Percentiles rank a stretch among this genome's conserved stretches.
Evolutionary conservation across 257 asterid genomes (phyloP).

Genomic region (Haberlea rhodopensis): DNA sequence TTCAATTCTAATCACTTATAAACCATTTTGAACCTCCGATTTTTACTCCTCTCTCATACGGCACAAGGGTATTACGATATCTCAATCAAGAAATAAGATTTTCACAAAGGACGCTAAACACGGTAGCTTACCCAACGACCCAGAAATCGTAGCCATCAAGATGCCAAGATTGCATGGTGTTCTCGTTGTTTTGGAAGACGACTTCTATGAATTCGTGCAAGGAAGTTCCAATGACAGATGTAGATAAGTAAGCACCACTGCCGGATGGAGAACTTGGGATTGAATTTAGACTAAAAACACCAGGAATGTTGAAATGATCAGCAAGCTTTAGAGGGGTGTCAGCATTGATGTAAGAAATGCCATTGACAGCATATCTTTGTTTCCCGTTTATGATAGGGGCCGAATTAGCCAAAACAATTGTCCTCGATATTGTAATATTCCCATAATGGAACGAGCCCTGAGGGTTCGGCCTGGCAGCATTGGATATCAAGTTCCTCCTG

Average conservation of each 20-base stretch:
- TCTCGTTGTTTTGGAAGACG: constrained; percentile 73
- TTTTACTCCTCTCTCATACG: too few species aligned
- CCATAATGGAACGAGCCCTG: constrained; percentile 97
- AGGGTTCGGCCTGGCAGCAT: constrained; percentile 99
- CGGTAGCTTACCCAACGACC: constrained; percentile 72
- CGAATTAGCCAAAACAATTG: constrained; percentile 66
- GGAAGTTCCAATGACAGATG: constrained; percentile 62
- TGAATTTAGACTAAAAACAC: constrained; percentile 66
- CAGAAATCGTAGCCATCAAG: constrained; percentile 97
- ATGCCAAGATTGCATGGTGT: constrained; percentile 74
- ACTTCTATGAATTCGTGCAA: constrained; percentile 83
- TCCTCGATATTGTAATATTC: constrained; percentile 50
- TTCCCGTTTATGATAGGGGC: constrained; percentile 72
- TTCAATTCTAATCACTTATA: too few species aligned
- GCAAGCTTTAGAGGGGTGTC: constrained; percentile 96
- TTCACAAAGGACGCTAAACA: background rate
- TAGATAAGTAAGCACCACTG: constrained; percentile 40
- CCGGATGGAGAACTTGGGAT: constrained; percentile 60
- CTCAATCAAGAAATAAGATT: background rate
- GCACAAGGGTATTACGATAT: too few species aligned
- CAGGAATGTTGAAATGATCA: constrained; percentile 79
- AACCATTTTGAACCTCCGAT: too few species aligned
- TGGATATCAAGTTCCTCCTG: constrained; percentile 95
- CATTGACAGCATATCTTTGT: constrained; percentile 78
- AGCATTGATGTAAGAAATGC: constrained; percentile 61